Evolutionary conservation across 495 filamentous ascomycete species (phyloP).

Genomic region (Podospora comata): DNA sequence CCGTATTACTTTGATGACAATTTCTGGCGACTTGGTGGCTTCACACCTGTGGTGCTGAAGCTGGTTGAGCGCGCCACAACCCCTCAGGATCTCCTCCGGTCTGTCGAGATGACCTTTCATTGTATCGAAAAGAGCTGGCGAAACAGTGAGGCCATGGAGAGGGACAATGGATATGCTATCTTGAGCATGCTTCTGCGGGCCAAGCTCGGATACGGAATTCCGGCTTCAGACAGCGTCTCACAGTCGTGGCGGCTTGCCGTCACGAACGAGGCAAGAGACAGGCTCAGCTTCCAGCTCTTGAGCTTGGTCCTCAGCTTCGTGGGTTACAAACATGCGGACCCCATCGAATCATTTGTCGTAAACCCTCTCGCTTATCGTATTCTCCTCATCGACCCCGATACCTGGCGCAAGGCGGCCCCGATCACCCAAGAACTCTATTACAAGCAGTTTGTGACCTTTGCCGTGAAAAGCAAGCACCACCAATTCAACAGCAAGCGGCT

Average conservation of each 20-base stretch:
- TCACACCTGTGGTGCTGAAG: slow-evolving; percentile 77
- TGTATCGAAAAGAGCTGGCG: slow-evolving; percentile 87
- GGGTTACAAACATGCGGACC: slow-evolving; percentile 73
- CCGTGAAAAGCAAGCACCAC: slow-evolving; percentile 79
- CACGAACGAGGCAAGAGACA: slow-evolving; percentile 55
- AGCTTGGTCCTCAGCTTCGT: slow-evolving; percentile 77
- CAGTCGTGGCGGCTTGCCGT: slow-evolving; percentile 39
- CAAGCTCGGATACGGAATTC: slow-evolving; percentile 61
- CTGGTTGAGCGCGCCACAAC: slow-evolving; percentile 72
- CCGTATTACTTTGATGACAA: slow-evolving; percentile 85
- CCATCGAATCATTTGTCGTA: slow-evolving; percentile 84
- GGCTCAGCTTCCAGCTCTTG: slow-evolving; percentile 67
- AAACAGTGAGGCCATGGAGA: slow-evolving; percentile 97
- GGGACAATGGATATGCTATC: slow-evolving; percentile 90
- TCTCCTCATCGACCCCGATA: slow-evolving; percentile 85
- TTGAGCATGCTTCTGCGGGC: slow-evolving; percentile 71
- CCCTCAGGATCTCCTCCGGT: slow-evolving; percentile 64
- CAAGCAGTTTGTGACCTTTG: slow-evolving; percentile 82
- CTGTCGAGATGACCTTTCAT: slow-evolving; percentile 79
- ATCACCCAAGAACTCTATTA: slow-evolving; percentile 84
- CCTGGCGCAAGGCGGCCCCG: slow-evolving; percentile 75
- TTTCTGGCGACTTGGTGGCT: slow-evolving; percentile 88
- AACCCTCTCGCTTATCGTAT: slow-evolving; percentile 93
- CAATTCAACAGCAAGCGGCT: slow-evolving; percentile 86
- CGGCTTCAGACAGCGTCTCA: slow-evolving; percentile 39